These are phyloP conservation scores for Penicillium psychrosexuale DNA, from an alignment of 2,329 filamentous ascomycete species.

Conservation along the genomic window DNA sequence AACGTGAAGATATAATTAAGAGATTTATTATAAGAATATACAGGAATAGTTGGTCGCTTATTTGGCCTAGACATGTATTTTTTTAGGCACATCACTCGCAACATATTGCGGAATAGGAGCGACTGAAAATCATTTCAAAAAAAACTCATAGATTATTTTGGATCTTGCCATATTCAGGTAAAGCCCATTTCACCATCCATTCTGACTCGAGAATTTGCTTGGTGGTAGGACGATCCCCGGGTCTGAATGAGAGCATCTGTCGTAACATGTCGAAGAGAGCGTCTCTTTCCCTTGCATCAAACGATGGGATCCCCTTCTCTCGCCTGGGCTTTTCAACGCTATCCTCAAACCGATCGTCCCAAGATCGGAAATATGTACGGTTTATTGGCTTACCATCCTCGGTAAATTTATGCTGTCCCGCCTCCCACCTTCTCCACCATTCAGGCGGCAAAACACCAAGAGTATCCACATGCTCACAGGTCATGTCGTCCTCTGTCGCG, in stretches of 20 bases:
- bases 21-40: no score
- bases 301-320: neutral
- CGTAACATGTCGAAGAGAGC: conserved; percentile 23
- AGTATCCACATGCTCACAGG: neutral
- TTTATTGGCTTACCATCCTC: conserved; percentile 19
- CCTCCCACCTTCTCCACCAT: neutral
- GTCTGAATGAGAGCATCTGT: conserved; percentile 23
- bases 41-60: neutral
- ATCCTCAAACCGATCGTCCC: conserved; percentile 23
- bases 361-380: conserved; percentile 17
- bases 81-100: no score
- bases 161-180: conserved; percentile 17
- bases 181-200: conserved; percentile 27
- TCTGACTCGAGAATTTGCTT: conserved; percentile 21
- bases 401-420: neutral
- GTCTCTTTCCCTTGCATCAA: conserved; percentile 16
- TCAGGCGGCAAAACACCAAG: neutral
- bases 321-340: conserved; percentile 20
- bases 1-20: neutral
- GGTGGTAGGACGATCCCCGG: conserved; percentile 18
- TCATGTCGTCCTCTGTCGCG: neutral
- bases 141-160: neutral
- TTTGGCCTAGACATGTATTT: no score
- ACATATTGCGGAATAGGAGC: neutral
- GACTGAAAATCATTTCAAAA: neutral